Conservation (phyloP, 306 rosid genomes). For the Vigna hirtella region DNA sequence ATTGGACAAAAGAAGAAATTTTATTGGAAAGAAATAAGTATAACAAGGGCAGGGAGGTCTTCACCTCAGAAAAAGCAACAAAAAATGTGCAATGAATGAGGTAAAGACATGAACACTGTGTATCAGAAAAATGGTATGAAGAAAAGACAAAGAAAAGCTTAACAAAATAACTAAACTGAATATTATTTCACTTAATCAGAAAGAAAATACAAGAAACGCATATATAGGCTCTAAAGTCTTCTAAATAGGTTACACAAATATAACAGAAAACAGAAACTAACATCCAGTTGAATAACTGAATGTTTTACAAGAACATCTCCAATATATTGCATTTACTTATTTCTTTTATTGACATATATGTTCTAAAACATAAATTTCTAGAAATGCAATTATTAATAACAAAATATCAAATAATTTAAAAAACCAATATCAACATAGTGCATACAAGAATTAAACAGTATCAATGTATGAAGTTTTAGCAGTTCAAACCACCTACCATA, state of each 20-base stretch:
- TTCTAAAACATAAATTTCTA: slow-evolving; percentile 14
- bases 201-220: too few relatives aligned
- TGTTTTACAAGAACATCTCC: too few relatives aligned
- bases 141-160: too few relatives aligned
- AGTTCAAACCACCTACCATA: slow-evolving; percentile 59
- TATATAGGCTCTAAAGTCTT: too few relatives aligned
- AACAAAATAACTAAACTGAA: too few relatives aligned
- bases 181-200: too few relatives aligned
- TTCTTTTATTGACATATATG: slow-evolving; percentile 16
- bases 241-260: too few relatives aligned
- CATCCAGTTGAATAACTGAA: too few relatives aligned
- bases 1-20: slow-evolving; percentile 26
- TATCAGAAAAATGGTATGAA: too few relatives aligned
- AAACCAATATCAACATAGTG: slow-evolving; percentile 10
- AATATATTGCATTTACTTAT: neutral
- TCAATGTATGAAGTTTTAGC: slow-evolving; percentile 32
- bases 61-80: slow-evolving; percentile 36
- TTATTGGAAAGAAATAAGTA: slow-evolving; percentile 31
- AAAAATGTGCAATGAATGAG: slow-evolving; percentile 38
- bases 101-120: slow-evolving; percentile 8
- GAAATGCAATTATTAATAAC: slow-evolving; percentile 15
- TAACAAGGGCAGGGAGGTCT: slow-evolving; percentile 26
- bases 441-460: slow-evolving; percentile 25
- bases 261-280: too few relatives aligned
- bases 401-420: slow-evolving; percentile 18